Base-by-base conservation (phyloP, 768 basidiomycete species). In the Podaxis rugospora region DNA sequence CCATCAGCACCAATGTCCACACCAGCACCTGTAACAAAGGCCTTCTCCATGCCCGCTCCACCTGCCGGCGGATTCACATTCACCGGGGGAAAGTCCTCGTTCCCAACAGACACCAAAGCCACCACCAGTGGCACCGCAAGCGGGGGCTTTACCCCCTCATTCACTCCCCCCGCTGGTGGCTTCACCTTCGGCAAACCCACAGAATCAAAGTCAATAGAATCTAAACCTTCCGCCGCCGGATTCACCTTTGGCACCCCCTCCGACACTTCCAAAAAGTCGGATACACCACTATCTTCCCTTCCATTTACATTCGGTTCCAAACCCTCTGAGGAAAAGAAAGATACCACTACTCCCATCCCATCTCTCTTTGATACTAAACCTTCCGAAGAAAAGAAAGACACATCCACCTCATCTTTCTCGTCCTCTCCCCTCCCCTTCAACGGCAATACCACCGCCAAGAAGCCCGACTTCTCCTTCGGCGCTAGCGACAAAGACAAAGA, bases 41-140 rank as follows among this genome's bases (percentile, higher is more conserved):
- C 63, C 36, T 40, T 61, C n/a, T 53, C 63, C n/a, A 71, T 69
- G 71, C 69, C 81, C 18, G 73, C 46, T 36, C 58, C 42, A 11
- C 53, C 58, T 1, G 27, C 32, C n/a, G 40, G 37, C 13, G 55
- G 49, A 5, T 58, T 62, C 28, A 35, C 62, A 14, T 63, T 63
- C 49, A 28, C 44, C 32, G 47, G 50, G 7, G 28, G 59, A 13
- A 65, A 66, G 21, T 62, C 71, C 23, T 51, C 64, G 5, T 66
- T 65, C 35, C 23, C 63, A 23, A 39, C 57, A 9, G 59, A 60
- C 4, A 44, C 42, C 32, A 53, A 53, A 25, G 3, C 28, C 71
- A 35, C 52, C 21, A 16, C 55, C 4, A 58, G 32, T 57, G 50
- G 51, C 16, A 51, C 23, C 4, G 5, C 36, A 54, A 23, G 21